Evolutionary conservation across 768 basidiomycete genomes (phyloP).

Genomic region (Russula emetica): DNA sequence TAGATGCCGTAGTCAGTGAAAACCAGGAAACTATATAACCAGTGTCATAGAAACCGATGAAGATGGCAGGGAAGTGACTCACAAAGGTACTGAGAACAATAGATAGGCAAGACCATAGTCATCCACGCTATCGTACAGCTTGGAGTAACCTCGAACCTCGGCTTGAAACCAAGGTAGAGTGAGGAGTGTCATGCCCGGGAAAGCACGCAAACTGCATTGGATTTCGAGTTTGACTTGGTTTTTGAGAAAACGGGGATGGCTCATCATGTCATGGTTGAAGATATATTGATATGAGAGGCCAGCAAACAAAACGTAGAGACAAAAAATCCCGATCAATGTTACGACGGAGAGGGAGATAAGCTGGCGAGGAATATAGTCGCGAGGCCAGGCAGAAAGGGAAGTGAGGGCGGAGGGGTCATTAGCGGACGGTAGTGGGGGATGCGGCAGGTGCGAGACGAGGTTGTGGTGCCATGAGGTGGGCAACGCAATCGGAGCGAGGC

Average conservation of each 20-base stretch:
- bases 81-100: slow-evolving; percentile 65
- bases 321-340: slow-evolving; percentile 75
- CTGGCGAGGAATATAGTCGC: slow-evolving; percentile 79
- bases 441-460: slow-evolving; percentile 52
- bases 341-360: slow-evolving; percentile 62
- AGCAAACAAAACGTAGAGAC: slow-evolving; percentile 90
- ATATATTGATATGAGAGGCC: slow-evolving; percentile 74
- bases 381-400: slow-evolving; percentile 70
- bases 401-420: slow-evolving; percentile 31
- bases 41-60: slow-evolving; percentile 5
- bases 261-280: slow-evolving; percentile 95
- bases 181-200: slow-evolving; percentile 76
- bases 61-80: slow-evolving; percentile 31
- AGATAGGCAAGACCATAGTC: slow-evolving; percentile 79
- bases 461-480: slow-evolving; percentile 42
- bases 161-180: slow-evolving; percentile 93
- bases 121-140: slow-evolving; percentile 69
- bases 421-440: slow-evolving; percentile 44
- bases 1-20: slow-evolving; percentile 95
- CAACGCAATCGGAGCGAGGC: slow-evolving; percentile 34
- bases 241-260: slow-evolving; percentile 88
- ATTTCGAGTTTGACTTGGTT: slow-evolving; percentile 86
- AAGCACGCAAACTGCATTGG: slow-evolving; percentile 61
- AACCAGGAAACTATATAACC: slow-evolving; percentile 55
- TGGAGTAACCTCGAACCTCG: slow-evolving; percentile 83